Evolutionary conservation across 1,139 yeast species (phyloP).

Genomic region (Blastobotrys proliferans): DNA sequence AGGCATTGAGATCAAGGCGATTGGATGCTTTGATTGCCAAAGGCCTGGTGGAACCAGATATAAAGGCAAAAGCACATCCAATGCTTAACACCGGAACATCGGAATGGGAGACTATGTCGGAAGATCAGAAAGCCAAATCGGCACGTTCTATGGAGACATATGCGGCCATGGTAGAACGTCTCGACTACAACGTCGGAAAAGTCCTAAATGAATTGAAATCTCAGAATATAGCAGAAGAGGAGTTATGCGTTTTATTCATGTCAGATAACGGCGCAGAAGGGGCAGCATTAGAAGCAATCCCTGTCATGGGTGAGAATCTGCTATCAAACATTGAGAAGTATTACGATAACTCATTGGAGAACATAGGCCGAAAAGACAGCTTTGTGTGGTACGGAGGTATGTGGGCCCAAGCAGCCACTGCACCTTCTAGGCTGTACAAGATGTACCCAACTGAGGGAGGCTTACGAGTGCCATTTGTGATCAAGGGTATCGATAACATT

Average conservation of each 20-base stretch:
- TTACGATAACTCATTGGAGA: slow-evolving; percentile 44
- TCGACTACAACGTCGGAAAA: slow-evolving; percentile 48
- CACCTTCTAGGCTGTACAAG: slow-evolving; percentile 50
- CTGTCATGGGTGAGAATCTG: slow-evolving; percentile 28
- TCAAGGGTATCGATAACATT: slow-evolving; percentile 38
- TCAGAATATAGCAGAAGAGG: slow-evolving; percentile 46
- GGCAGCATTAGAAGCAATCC: slow-evolving; percentile 51
- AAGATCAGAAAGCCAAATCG: slow-evolving; percentile 38
- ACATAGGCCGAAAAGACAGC: slow-evolving; percentile 47
- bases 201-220: slow-evolving; percentile 41
- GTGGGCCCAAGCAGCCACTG: slow-evolving; percentile 64
- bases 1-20: slow-evolving; percentile 39
- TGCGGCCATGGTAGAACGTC: slow-evolving; percentile 58
- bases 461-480: slow-evolving; percentile 49
- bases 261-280: slow-evolving; percentile 63
- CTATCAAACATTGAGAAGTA: slow-evolving; percentile 23
- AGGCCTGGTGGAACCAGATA: slow-evolving; percentile 45
- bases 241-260: slow-evolving; percentile 52
- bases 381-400: slow-evolving; percentile 52
- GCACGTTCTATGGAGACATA: slow-evolving; percentile 50
- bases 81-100: slow-evolving; percentile 37
- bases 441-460: slow-evolving; percentile 55
- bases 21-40: slow-evolving; percentile 30
- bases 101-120: slow-evolving; percentile 41
- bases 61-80: slow-evolving; percentile 45